Evolutionary conservation across 106 monocot genomes (phyloP), one percentile per base, ranked within the genome.

Genomic region (Alisma plantagoaquatica): DNA sequence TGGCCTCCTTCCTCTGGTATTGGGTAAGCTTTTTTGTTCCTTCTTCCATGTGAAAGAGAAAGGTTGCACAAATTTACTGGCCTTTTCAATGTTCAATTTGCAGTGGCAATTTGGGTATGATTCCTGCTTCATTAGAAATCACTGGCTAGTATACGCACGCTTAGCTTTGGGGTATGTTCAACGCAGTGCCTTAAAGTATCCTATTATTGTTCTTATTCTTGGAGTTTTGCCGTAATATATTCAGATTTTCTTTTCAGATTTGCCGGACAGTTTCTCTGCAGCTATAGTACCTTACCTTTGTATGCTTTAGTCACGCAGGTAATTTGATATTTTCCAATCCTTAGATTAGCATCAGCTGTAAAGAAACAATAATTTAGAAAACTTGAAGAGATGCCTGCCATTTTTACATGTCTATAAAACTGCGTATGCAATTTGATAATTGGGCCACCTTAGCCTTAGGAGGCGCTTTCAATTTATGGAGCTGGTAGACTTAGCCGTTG

Each of bases 1-100:
- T 98, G 59, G 98, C 90, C 67, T 98, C 98, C 16, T 98, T 98
- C 59, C 82, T 98, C 82, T 98, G 98, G 98, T 90, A 87, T 35
- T 98, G 98, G 98, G 98, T 98, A 98, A 28, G 1, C 55, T 30
- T 53, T 14, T 38, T 7, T n/a, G n/a, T n/a, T n/a, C n/a, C n/a
- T n/a, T n/a, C n/a, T n/a, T n/a, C n/a, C n/a, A n/a, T n/a, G n/a
- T n/a, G n/a, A n/a, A n/a, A n/a, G n/a, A n/a, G n/a, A n/a, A n/a
- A n/a, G n/a, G n/a, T n/a, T n/a, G n/a, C n/a, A n/a, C n/a, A n/a
- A n/a, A n/a, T n/a, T n/a, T n/a, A n/a, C n/a, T n/a, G n/a, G n/a
- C n/a, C n/a, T n/a, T n/a, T n/a, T n/a, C n/a, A n/a, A n/a, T n/a
- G n/a, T n/a, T n/a, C n/a, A n/a, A n/a, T 14, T 38, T 38, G 35